These are phyloP conservation scores for Plasmopara viticola DNA, from an alignment of 352 stramenopile genomes.

Conservation along the genomic window DNA sequence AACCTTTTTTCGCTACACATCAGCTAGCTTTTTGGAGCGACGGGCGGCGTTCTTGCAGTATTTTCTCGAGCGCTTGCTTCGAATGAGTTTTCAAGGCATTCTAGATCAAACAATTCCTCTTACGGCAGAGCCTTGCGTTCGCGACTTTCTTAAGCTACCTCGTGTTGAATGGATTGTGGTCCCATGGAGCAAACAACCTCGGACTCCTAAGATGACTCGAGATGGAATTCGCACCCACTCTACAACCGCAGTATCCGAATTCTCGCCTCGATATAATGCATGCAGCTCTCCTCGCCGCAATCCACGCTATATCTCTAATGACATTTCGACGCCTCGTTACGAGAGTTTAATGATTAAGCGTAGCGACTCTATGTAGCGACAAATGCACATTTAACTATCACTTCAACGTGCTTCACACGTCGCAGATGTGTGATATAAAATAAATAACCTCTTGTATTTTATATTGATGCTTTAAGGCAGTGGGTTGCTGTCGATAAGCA, in stretches of 20 bases:
- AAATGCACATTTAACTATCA: conserved; percentile 2
- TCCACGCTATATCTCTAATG: conserved; percentile 7
- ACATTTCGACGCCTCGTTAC: conserved; percentile 22
- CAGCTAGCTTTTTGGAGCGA: conserved; percentile 49
- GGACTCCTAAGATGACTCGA: conserved; percentile 3
- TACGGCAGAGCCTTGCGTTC: conserved; percentile 55
- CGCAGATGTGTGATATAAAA: no score
- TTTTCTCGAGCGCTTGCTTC: conserved; percentile 57
- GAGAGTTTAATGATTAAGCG: conserved; percentile 29
- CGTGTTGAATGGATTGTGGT: conserved; percentile 67
- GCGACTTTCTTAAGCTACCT: conserved; percentile 59
- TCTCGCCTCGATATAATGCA: conserved; percentile 22
- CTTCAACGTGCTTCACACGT: background rate
- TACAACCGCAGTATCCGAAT: conserved; percentile 21
- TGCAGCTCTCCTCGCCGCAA: conserved; percentile 21
- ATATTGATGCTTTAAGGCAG: conserved; percentile 7
- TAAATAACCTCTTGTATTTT: no score
- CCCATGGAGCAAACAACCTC: conserved; percentile 30
- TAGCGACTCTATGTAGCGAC: conserved; percentile 51
- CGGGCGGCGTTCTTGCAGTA: conserved; percentile 50
- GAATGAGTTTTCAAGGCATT: conserved; percentile 51
- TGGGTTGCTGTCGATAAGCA: conserved; percentile 6
- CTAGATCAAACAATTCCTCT: conserved; percentile 66
- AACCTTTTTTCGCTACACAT: conserved; percentile 60
- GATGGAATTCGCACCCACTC: conserved; percentile 22